Evolutionary conservation across 2,329 filamentous ascomycete species (phyloP), one percentile per base, ranked within the genome.

Genomic region (Didymella lethalis): DNA sequence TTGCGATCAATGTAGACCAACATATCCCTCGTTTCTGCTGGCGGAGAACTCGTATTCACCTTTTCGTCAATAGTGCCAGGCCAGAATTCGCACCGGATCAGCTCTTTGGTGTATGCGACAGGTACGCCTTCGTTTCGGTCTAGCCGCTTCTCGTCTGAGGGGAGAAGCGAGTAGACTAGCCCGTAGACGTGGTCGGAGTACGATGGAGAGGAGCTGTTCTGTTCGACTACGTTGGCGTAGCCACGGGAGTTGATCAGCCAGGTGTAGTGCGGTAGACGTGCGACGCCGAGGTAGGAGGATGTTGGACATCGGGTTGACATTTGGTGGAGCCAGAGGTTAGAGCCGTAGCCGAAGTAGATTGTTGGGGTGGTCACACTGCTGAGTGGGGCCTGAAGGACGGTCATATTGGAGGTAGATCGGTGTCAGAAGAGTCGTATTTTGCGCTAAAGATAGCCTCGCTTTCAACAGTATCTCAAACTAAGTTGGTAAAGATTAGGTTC

Each of bases 261-360:
- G 44, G 74, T 78, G 80, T 86, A 89, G 40, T 79, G 78, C 1
- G 73, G 69, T 3, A 92, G 80, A 20, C 83, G 76, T 3, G 82
- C 89, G 49, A 90, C 77, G 43, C 86, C 86, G 7, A 86, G 71
- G 52, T 85, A 85, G 12, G 72, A 77, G 2, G 86, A 85, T 14
- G 70, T 73, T 1, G 83, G 83, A 70, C 89, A 91, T 51, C 88
- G 86, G 45, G 72, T 65, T 4, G 66, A 66, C 89, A 92, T 91
- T 75, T 91, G 88, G 28, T 81, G 75, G 0, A 82, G 82, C 73
- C 87, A 90, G 57, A 91, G 82, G 74, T 91, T 91, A 72, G 84
- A 88, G 62, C 89, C 89, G 75, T 89, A 91, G 67, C 85, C 89
- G 71, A 91, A 90, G 80, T 90, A 90, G 63, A 86, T 74, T 49